A percentile compares a stretch with the other conserved stretches of the same genome.
Evolutionary conservation across 352 stramenopile species (phyloP).

Genomic region (Phytophthora pisi): DNA sequence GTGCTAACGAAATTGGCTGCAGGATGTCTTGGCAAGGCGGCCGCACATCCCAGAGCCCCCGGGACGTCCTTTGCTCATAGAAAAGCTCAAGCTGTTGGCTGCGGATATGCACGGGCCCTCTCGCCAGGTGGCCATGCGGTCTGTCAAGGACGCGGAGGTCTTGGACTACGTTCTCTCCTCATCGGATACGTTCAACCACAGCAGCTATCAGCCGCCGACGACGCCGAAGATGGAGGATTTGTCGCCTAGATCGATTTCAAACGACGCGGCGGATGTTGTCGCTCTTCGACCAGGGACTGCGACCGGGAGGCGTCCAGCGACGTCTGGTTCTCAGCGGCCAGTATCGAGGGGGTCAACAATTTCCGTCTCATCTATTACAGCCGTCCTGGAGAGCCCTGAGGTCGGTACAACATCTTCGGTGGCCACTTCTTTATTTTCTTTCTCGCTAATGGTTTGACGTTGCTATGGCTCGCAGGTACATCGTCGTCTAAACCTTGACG

Average conservation of each 20-base stretch:
- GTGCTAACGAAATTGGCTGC: neutral
- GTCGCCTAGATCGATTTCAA: constrained; percentile 17
- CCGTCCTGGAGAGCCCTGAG: constrained; percentile 63
- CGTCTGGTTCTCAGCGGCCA: constrained; percentile 54
- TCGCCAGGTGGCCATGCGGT: constrained; percentile 23
- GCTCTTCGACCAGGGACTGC: constrained; percentile 56
- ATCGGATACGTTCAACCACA: constrained; percentile 13
- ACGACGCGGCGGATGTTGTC: constrained; percentile 19
- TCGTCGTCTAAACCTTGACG: constrained; percentile 62
- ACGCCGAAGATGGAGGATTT: constrained; percentile 60
- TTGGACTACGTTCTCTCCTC: constrained; percentile 65
- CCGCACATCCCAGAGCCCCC: constrained; percentile 63
- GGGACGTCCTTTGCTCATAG: constrained; percentile 64
- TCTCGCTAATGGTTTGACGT: constrained; percentile 9
- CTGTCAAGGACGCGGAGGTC: constrained; percentile 60
- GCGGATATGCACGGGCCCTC: constrained; percentile 45
- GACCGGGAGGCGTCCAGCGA: constrained; percentile 39
- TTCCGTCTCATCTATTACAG: constrained; percentile 61
- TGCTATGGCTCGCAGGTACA: constrained; percentile 35
- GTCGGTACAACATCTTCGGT: constrained; percentile 26
- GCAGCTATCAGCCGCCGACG: constrained; percentile 24
- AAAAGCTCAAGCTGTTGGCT: constrained; percentile 76
- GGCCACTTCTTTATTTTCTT: neutral
- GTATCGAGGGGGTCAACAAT: constrained; percentile 71
- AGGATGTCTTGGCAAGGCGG: constrained; percentile 68